Evolutionary conservation across 2,329 filamentous ascomycete species (phyloP).

Genomic region (Cryoendolithus antarcticus): DNA sequence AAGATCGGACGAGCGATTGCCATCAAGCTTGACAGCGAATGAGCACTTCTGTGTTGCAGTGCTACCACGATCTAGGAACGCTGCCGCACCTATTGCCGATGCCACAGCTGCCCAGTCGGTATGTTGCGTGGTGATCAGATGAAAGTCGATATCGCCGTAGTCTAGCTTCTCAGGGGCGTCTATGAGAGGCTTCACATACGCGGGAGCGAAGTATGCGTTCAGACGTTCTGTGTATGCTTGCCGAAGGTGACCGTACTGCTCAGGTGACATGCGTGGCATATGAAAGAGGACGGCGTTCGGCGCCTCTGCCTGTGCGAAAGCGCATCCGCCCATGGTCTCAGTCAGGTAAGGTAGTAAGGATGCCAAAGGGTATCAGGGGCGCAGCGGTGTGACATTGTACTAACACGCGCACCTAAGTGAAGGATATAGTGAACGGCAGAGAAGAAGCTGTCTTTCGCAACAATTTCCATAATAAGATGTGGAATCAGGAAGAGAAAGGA

Average conservation of each 20-base stretch:
- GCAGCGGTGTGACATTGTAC: no score
- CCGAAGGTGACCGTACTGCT: slow-evolving; percentile 44
- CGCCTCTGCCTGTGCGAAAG: slow-evolving; percentile 37
- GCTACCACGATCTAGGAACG: slow-evolving; percentile 11
- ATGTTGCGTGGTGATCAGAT: slow-evolving; percentile 33
- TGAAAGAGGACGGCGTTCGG: slow-evolving; percentile 33
- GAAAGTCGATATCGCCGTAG: slow-evolving; percentile 63
- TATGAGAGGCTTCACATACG: slow-evolving; percentile 47
- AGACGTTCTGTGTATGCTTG: slow-evolving; percentile 29
- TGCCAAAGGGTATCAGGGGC: no score
- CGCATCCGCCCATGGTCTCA: slow-evolving; percentile 51
- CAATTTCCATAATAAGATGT: no score
- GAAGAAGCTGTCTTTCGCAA: no score
- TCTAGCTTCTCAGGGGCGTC: slow-evolving; percentile 57
- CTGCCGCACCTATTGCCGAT: slow-evolving; percentile 34
- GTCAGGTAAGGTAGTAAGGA: no score
- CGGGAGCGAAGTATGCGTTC: slow-evolving; percentile 37
- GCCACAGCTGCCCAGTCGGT: slow-evolving; percentile 24
- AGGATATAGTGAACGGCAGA: no score
- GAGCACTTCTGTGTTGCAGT: slow-evolving; percentile 7
- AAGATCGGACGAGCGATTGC: neutral
- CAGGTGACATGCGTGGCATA: slow-evolving; percentile 53
- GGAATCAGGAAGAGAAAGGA: no score
- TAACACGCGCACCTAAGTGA: no score
- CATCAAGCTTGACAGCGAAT: slow-evolving; percentile 14